Percentiles rank a stretch among this genome's conserved stretches.
Conservation (phyloP, 2,329 filamentous ascomycete species). For the Arthroderma sp. region DNA sequence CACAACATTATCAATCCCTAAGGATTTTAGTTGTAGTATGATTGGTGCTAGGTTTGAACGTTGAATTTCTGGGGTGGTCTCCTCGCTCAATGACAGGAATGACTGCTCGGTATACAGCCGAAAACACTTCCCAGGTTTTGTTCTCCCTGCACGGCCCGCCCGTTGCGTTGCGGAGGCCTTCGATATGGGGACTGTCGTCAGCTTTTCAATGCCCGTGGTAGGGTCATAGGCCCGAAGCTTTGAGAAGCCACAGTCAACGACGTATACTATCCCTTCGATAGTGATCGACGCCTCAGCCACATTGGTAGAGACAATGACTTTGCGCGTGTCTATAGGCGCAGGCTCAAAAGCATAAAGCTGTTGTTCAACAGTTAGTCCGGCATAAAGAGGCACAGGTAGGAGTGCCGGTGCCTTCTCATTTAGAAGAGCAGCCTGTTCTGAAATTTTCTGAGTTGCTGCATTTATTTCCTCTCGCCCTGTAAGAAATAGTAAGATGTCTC, state of each 20-base stretch:
- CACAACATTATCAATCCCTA: slow-evolving; percentile 88
- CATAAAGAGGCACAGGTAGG: slow-evolving; percentile 69
- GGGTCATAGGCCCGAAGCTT: slow-evolving; percentile 83
- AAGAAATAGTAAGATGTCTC: slow-evolving; percentile 82
- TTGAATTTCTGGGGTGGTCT: slow-evolving; percentile 81
- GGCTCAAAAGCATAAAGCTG: slow-evolving; percentile 93
- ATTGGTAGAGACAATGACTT: slow-evolving; percentile 88
- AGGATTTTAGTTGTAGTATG: slow-evolving; percentile 80
- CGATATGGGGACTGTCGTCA: slow-evolving; percentile 71
- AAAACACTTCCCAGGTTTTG: slow-evolving; percentile 85
- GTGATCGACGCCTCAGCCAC: slow-evolving; percentile 95
- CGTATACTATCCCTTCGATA: slow-evolving; percentile 81
- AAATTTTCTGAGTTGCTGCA: slow-evolving; percentile 62
- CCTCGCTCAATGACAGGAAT: slow-evolving; percentile 54
- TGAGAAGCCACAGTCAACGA: slow-evolving; percentile 82
- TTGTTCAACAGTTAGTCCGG: slow-evolving; percentile 76
- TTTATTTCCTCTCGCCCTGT: slow-evolving; percentile 93
- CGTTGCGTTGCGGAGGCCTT: slow-evolving; percentile 89
- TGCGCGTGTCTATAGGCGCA: slow-evolving; percentile 66
- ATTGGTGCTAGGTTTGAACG: slow-evolving; percentile 80
- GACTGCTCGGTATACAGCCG: slow-evolving; percentile 73
- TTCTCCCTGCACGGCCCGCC: slow-evolving; percentile 79
- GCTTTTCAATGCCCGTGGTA: slow-evolving; percentile 69
- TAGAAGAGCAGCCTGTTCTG: slow-evolving; percentile 56
- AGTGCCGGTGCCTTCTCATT: slow-evolving; percentile 48